Evolutionary conservation across 2,329 filamentous ascomycete species (phyloP), one percentile per base, ranked within the genome.

Genomic region (Penicillium sp.): DNA sequence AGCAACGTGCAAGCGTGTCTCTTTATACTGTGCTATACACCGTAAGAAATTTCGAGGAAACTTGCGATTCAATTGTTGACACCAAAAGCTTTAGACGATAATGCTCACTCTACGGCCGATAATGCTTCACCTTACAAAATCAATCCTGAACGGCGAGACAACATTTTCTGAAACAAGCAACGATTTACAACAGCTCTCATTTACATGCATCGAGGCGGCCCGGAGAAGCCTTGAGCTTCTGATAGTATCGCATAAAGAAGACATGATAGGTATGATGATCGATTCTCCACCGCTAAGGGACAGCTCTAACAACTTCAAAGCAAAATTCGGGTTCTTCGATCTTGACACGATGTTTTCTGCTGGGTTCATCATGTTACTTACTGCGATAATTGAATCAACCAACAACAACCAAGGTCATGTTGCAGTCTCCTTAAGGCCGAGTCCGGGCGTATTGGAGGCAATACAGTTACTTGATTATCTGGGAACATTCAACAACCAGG

Each of bases 281-380:
- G 1, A 5, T 23, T 31, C 16, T 21, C 2, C 10, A 18, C 2
- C 19, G 28, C 13, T 3, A 19, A 21, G 9, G 7, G 18, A 19
- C 42, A 9, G 33, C 5, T 16, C 40, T 46, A 16, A 54, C 19
- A 8, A 23, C 7, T n/a, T 11, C 21, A 46, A 26, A 54, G 52
- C 52, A n/a, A 54, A 45, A 46, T 54, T 54, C n/a, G 52, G 52
- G 10, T 54, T 54, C 19, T 54, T 54, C 21, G 52, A 54, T 23
- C 40, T 54, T 13, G 52, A 54, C n/a, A 9, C 52, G 6, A 54
- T 36, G 5, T 54, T 54, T 16, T 54, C 52, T 4, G 52, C 52
- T 2, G 52, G 46, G 2, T 54, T 54, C 16, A 54, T 54, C 31
- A 50, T 54, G 46, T 16, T 54, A 1, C 46, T 54, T 4, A 40